Evolutionary conservation across 257 asterid genomes (phyloP), one percentile per base, ranked within the genome.

Genomic region (Solanum acaule): DNA sequence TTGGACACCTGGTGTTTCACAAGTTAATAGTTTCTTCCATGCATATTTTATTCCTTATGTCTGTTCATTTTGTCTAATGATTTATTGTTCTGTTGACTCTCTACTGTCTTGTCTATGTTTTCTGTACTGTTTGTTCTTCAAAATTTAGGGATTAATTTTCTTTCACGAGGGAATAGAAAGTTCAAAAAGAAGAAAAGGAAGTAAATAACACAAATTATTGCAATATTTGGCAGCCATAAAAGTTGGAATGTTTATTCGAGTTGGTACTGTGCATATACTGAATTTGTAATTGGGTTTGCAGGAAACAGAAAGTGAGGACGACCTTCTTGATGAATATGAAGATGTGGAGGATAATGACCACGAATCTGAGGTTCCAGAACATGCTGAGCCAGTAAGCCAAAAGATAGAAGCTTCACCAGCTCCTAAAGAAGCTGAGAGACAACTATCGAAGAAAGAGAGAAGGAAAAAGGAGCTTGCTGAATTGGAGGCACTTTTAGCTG

Each of bases 381-480:
- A 91, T 88, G 92, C 90, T 29, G 95, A 92, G 87, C 88, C 86
- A 89, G 87, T 90, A 29, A 16, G 72, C 73, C 52, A 72, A 29
- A 61, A 52, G 65, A 78, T 72, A 14, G 88, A 71, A 72, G 34
- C 88, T 86, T 52, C 59, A 34, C 72, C 83, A 86, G 94, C 93
- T 68, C 96, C 95, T 22, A 97, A 94, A 88, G 99, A 94, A 91
- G 34, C 98, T 52, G 99, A 95, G 87, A 94, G 95, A 89, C 99
- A 97, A 90, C 94, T 97, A 42, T 96, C 99, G 5, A 97, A 97
- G 98, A 96, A 97, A 92, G 98, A 96, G 92, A 90, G 93, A 88
- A 94, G 92, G 95, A 97, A 95, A 90, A 96, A 97, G 92, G 99
- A 97, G 93, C 96, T 97, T 84, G 99, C 96, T 23, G 99, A 96